Evolutionary conservation across 2,329 filamentous ascomycete genomes (phyloP), one percentile per base, ranked within the genome.

Genomic region (Hypoxylon sp.): DNA sequence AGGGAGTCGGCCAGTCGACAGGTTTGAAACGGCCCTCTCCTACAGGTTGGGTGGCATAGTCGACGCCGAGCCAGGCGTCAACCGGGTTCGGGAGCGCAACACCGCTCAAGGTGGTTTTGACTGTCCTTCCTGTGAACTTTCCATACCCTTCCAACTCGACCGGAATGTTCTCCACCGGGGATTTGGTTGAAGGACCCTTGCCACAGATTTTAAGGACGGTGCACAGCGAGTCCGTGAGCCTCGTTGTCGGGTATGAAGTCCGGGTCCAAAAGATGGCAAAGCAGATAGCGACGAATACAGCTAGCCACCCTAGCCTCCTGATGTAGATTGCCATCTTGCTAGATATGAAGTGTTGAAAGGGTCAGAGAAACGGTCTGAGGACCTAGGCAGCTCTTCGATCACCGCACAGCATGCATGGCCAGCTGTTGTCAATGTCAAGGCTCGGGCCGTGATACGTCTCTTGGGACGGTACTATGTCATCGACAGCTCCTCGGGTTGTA

Each of bases 11-110:
- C 73, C 73, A 77, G 18, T 72, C 69, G 17, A 78, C 70, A 0
- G 76, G 71, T 10, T 66, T 68, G 52, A 81, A 81, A 6, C 79
- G 76, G 11, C 67, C 59, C 2, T 75, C 67, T 4, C 75, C 77
- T 1, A 74, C 73, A 0, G 77, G 78, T 24, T 78, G 76, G 0
- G 69, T 67, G 0, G 79, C 73, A 45, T 80, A 82, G 62, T 79
- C 76, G 26, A 81, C 74, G 2, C 78, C 78, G 4, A 81, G 68
- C 79, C 79, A 82, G 0, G 79, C 78, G 58, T 81, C 77, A 1
- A 81, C 74, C 0, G 72, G 56, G 2, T 60, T 60, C 7, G 72
- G 67, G 2, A 79, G 68, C 0, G 60, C 57, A 20, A 66, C 60
- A 17, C 72, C 74, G 40, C 66, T 72, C 15, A 75, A 40, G 9